Conservation (phyloP, 1,284 basidiomycete genomes). For the Wallemia ichthyophaga region DNA sequence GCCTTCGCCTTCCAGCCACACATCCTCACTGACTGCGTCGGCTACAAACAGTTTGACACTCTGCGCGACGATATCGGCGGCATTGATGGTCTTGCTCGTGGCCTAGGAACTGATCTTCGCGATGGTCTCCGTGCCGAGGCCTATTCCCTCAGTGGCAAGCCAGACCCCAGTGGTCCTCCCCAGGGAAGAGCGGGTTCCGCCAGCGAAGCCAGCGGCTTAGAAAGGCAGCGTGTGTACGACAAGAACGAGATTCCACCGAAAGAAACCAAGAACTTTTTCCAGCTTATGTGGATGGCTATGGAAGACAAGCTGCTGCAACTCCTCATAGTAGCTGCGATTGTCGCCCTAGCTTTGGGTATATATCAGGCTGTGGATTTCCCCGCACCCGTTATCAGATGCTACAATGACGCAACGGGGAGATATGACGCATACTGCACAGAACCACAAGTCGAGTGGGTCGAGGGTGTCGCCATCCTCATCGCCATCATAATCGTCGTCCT, state of each 20-base stretch:
- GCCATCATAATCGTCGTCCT: conserved; percentile 46
- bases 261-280: conserved; percentile 43
- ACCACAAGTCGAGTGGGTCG: conserved; percentile 56
- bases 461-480: conserved; percentile 84
- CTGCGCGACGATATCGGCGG: conserved; percentile 45
- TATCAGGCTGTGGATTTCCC: conserved; percentile 67
- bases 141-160: conserved; percentile 4
- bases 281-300: conserved; percentile 75
- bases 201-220: conserved; percentile 27
- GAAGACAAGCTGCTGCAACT: conserved; percentile 76
- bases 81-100: conserved; percentile 29
- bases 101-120: conserved; percentile 38
- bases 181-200: conserved; percentile 18
- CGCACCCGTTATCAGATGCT: conserved; percentile 21
- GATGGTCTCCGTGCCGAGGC: conserved; percentile 19
- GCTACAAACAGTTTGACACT: conserved; percentile 35
- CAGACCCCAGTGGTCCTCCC: conserved; percentile 7
- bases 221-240: conserved; percentile 47
- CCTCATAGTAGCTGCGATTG: conserved; percentile 61
- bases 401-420: conserved; percentile 13
- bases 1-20: conserved; percentile 44
- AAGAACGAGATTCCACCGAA: conserved; percentile 50
- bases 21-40: conserved; percentile 53
- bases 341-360: conserved; percentile 75
- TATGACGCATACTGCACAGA: conserved; percentile 18